Conservation (phyloP, 257 asterid genomes). For the Petunia secreta region DNA sequence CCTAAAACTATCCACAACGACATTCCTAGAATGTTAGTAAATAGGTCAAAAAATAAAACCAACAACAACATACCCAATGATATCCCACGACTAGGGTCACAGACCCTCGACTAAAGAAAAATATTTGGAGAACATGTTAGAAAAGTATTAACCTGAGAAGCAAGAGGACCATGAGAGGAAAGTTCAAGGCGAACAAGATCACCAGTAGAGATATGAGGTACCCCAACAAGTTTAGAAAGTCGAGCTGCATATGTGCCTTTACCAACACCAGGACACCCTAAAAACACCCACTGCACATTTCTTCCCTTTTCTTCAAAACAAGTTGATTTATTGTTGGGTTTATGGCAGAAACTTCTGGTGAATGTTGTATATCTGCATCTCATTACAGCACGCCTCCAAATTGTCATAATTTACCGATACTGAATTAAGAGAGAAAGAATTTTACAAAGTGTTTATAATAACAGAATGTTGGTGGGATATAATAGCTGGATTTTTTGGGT, state of each 20-base stretch:
- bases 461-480: not conserved
- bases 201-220: constrained; percentile 94
- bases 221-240: constrained; percentile 72
- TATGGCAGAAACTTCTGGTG: constrained; percentile 45
- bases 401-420: constrained; percentile 60
- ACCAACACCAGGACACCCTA: constrained; percentile 98
- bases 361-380: constrained; percentile 42
- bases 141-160: constrained; percentile 57
- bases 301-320: constrained; percentile 39
- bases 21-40: not conserved
- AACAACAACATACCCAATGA: not conserved
- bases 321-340: constrained; percentile 36
- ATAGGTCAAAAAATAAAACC: not conserved
- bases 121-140: not conserved
- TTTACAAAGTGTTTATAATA: not conserved
- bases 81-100: too few relatives aligned
- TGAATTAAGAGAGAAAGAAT: not conserved
- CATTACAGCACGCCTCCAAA: constrained; percentile 56
- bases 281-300: constrained; percentile 90
- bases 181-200: constrained; percentile 95
- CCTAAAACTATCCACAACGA: not conserved
- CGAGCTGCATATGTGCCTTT: constrained; percentile 96
- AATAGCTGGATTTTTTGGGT: not conserved
- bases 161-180: constrained; percentile 64
- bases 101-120: too few relatives aligned